Base-by-base conservation (phyloP, 1,284 basidiomycete species). In the Trichosporon sp. region DNA sequence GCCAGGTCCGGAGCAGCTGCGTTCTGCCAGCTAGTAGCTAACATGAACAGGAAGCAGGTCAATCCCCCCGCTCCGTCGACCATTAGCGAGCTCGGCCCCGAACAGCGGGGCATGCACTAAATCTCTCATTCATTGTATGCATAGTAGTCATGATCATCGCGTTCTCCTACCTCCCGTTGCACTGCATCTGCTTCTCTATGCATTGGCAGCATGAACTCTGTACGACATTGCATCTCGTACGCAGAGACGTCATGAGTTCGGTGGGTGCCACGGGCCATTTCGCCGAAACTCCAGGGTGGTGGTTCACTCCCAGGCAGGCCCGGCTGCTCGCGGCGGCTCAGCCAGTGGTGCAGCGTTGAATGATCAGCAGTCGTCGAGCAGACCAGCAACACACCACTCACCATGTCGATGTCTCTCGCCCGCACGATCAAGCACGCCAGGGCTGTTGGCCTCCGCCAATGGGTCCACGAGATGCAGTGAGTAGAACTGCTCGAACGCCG, bases 371-470 rank as follows among this genome's bases (percentile, higher is more conserved):
- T 16, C 31, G 31, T 32, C 32, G 31, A 63, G 59, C 59, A n/a
- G 59, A 37, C 35, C 12, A 40, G 38, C 38, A 63, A 32, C 32
- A 68, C 59, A 51, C n/a, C 70, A 66, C 26, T 19, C 70, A 63
- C 32, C 80, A 92, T 91, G 88, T 63, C 59, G 59, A 88, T 91
- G 76, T 93, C 91, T 59, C 83, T 96, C 69, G 84, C 86, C 65
- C 89, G 93, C 76, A 92, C 91, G 67, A 84, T 96, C 77, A 89
- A 91, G 76, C 91, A 88, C 80, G 87, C 93, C 68, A 89, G 89
- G 68, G 88, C 89, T 64, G 90, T 89, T 16, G 94, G 94, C 12
- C 79, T 92, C 71, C 88, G 88, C 77, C 91, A 93, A 84, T 95
- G 91, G 91, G 92, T 91, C 89, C 88, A 89, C 76, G 90, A 92